Evolutionary conservation across 2,329 filamentous ascomycete species (phyloP), one percentile per base, ranked within the genome.

Genomic region (Penicillium sp.): DNA sequence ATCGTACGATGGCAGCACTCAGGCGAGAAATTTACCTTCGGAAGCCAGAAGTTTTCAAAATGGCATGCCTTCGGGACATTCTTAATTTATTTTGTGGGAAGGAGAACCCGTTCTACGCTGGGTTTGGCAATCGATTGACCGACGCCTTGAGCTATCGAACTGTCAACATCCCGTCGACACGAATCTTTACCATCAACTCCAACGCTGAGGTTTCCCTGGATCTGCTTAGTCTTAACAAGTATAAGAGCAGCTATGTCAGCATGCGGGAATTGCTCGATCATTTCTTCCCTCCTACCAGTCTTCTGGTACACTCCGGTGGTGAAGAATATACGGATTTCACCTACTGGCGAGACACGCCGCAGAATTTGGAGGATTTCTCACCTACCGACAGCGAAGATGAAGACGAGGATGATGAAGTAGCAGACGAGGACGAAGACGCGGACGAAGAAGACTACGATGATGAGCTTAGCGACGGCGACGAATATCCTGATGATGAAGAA

Each of bases 1-100:
- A 99, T 74, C 85, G 95, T 54, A 98, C 93, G 1, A 96, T 98
- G 78, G 93, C 96, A 8, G 96, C 95, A 0, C 77, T 99, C 29
- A 84, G 95, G 56, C 87, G 95, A 48, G 95, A 99, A 73, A 86
- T 99, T 6, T 99, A 99, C 72, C 82, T 99, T 26, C 87, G 95
- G 52, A 98, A 99, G 74, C 96, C 95, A 0, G 93, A 99, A 71
- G 91, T 99, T 8, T 99, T 99, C 85, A 99, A 99, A 77, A 99
- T 99, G 96, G 92, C 95, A 2, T 99, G 95, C 61, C 79, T 99
- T 21, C 87, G 95, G 42, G 95, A 99, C 73, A 98, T 99, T 65
- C 87, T 93, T 71, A 90, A 88, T 57, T 82, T 99, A 0, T 99
- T 97, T 70, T 88, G 87, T 3, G 82, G 85, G 0, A 86, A 89